These are phyloP conservation scores for Monosporozyma aerobia DNA, from an alignment of 805 yeast species.

Conservation along the genomic window DNA sequence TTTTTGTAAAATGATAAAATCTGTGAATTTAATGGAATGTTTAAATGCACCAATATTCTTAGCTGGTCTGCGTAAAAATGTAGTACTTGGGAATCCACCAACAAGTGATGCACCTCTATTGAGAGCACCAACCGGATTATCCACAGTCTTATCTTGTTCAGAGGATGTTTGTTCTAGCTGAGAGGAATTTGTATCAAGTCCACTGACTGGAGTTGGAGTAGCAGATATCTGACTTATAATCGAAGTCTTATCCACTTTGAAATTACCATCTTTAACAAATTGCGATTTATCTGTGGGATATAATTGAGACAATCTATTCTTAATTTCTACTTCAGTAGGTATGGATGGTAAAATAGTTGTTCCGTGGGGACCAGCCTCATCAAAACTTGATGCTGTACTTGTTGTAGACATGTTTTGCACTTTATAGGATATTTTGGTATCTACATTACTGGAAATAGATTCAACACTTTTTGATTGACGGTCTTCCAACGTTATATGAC, in stretches of 20 bases:
- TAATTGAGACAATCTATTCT: constrained; percentile 21
- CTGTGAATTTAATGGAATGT: constrained; percentile 61
- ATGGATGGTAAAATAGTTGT: not conserved
- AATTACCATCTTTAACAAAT: constrained; percentile 29
- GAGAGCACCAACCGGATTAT: not conserved
- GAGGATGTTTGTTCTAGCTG: not conserved
- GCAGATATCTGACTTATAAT: constrained; percentile 26
- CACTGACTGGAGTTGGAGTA: constrained; percentile 4
- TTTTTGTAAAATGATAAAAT: constrained; percentile 60
- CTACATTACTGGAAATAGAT: not conserved
- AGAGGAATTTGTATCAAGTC: not conserved
- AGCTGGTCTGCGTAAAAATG: constrained; percentile 18
- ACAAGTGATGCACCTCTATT: not conserved
- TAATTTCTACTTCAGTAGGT: constrained; percentile 15
- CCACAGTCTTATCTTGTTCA: not conserved
- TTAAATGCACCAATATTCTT: constrained; percentile 52
- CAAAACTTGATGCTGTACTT: not conserved
- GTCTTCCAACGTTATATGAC: not conserved
- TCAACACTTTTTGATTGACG: not conserved
- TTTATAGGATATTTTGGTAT: constrained; percentile 1
- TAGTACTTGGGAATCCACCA: constrained; percentile 6
- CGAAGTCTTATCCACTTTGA: constrained; percentile 24
- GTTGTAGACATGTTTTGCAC: not conserved
- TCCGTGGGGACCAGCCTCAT: not conserved
- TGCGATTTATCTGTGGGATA: constrained; percentile 26